phyloP scores from a whole-genome alignment of 805 yeast genomes.

The Cyberlindnera nakhonratchasimensis region DNA sequence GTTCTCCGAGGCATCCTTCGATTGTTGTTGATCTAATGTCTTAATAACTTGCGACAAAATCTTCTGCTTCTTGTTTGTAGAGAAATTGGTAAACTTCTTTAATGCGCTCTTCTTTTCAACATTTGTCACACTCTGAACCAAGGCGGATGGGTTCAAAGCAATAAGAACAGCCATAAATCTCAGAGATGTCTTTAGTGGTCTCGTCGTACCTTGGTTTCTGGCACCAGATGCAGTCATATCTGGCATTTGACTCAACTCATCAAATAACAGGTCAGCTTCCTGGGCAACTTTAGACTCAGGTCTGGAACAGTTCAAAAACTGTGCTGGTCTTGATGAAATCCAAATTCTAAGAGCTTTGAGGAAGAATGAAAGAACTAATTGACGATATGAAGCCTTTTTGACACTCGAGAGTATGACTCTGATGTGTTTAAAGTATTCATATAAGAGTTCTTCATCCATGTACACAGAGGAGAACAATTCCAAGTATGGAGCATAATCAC shows the following conservation, averaged over 20 bases:
- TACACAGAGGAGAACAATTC: conserved; percentile 45
- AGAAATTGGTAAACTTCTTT: conserved; percentile 24
- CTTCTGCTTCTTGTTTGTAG: conserved; percentile 25
- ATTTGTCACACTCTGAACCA: conserved; percentile 26
- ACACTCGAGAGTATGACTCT: conserved; percentile 35
- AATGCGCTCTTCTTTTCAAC: conserved; percentile 17
- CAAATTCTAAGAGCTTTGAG: conserved; percentile 46
- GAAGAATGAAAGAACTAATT: conserved; percentile 42
- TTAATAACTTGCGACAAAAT: conserved; percentile 19
- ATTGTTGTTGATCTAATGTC: conserved; percentile 15
- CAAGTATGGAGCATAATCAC: conserved; percentile 39
- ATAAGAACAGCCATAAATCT: conserved; percentile 34
- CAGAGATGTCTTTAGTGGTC: conserved; percentile 29
- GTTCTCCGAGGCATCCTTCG: conserved; percentile 24
- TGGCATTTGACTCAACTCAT: conserved; percentile 29
- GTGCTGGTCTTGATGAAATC: conserved; percentile 47
- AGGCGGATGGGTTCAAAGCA: conserved; percentile 31
- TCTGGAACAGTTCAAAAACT: conserved; percentile 33
- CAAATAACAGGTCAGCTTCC: conserved; percentile 37
- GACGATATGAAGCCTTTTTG: conserved; percentile 44
- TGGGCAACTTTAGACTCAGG: conserved; percentile 21
- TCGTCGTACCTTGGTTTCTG: conserved; percentile 11
- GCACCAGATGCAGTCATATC: conserved; percentile 23
- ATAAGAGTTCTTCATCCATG: conserved; percentile 36
- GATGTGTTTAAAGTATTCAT: conserved; percentile 38